phyloP scores from a whole-genome alignment of 805 yeast species.

The Wilhelminamyces savonicus region DNA sequence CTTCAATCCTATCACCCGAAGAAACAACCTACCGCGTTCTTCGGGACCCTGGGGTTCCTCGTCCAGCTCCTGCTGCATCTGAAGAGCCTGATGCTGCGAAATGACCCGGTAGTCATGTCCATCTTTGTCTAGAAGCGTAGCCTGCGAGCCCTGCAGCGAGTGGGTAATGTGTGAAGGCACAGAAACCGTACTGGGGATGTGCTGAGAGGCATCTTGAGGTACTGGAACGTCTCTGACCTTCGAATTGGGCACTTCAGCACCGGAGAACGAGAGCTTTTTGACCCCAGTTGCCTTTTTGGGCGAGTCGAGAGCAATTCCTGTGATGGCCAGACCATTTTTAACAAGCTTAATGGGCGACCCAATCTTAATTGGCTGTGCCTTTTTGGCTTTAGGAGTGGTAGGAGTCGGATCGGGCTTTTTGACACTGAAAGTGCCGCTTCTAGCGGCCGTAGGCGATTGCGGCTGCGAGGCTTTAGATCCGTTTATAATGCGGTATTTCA shows the following conservation, averaged over 20 bases:
- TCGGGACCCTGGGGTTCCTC: neutral
- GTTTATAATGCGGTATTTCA: conserved; percentile 1
- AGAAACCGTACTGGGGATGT: conserved; percentile 23
- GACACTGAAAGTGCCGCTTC: too few relatives aligned
- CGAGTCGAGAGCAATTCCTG: conserved; percentile 13
- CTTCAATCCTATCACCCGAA: conserved; percentile 42
- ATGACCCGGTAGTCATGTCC: neutral
- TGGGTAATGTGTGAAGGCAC: conserved; percentile 11
- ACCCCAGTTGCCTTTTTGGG: conserved; percentile 2
- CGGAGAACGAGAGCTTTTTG: conserved; percentile 4
- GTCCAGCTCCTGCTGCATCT: conserved; percentile 1
- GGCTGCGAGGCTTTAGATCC: too few relatives aligned
- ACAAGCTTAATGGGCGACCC: conserved; percentile 32
- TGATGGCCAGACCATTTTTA: conserved; percentile 22
- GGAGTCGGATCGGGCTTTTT: too few relatives aligned
- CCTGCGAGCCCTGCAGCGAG: conserved; percentile 9
- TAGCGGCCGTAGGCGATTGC: too few relatives aligned
- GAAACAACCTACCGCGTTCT: conserved; percentile 51
- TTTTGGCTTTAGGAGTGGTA: too few relatives aligned
- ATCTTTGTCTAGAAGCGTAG: conserved; percentile 4
- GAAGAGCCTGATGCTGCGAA: conserved; percentile 1
- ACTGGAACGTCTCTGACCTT: conserved; percentile 15
- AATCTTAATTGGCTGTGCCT: conserved; percentile 34
- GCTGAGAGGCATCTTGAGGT: conserved; percentile 4
- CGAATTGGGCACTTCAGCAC: conserved; percentile 14